Evolutionary conservation across 192 early-diverging fungal genomes (phyloP), one percentile per base, ranked within the genome.

Genomic region (Pilaira anomala): DNA sequence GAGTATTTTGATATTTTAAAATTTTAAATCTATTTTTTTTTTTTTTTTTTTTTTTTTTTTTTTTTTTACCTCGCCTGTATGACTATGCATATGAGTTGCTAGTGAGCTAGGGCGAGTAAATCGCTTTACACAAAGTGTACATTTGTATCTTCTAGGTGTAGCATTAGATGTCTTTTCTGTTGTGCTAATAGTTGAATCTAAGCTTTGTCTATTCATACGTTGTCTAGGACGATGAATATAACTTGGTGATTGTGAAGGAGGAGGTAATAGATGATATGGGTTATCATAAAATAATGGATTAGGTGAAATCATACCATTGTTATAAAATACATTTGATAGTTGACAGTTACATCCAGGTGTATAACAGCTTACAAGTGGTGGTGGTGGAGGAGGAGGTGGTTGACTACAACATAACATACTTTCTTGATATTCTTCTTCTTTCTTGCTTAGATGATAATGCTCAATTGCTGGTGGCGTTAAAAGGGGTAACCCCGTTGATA

Each of bases 61-160:
- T 36, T 9, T 0, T 19, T 24, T 65, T 56, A 67, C 65, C 39
- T 68, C 67, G 25, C 67, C 67, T 25, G 67, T 68, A 36, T 68
- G 67, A 25, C 60, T 62, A 45, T 61, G 53, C 30, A 45, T 62
- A 39, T 68, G 67, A 12, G 60, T 68, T 45, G 50, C 53, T 24
- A 68, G 22, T 16, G 60, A 62, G 33, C 60, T 62, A 7, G 67
- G 67, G 36, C 67, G 41, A 14, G 67, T 62, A 24, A 68, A 68
- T 26, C 52, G 25, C 24, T 68, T 68, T 3, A 41, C 9, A 48
- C 67, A 68, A 8, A 56, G 22, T 8, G 48, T 39, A 48, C 67
- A 68, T 33, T 61, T 55, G 41, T 68, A 68, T 49, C 70, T 40
- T 22, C 67, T 66, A 12, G 70, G 69, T 21, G 69, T 66, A n/a